Percentiles rank a stretch among this genome's conserved stretches.
Conservation (phyloP, 495 filamentous ascomycete species). For the Hypoxylon lienhwacheense region DNA sequence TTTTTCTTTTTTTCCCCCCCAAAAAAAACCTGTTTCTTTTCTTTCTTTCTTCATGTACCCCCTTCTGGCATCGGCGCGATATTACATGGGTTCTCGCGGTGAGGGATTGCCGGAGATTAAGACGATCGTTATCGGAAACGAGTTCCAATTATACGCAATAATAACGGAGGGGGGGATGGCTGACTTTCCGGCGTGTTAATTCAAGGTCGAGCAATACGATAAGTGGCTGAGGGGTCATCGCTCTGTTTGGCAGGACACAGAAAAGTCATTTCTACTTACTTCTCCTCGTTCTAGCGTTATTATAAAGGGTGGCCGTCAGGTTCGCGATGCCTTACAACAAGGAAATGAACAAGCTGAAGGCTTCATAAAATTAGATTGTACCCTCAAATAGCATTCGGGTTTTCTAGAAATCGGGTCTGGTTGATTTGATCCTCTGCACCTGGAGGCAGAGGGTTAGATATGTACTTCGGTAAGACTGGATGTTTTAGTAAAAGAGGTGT, state of each 20-base stretch:
- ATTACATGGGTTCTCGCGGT: conserved; percentile 9
- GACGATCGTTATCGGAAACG: conserved; percentile 16
- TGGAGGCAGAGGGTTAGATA: background rate
- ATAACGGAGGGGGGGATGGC: conserved; percentile 6
- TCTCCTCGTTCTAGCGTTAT: conserved; percentile 17
- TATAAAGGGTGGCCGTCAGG: conserved; percentile 15
- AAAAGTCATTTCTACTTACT: conserved; percentile 9
- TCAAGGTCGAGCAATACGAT: conserved; percentile 8
- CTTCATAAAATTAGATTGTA: conserved; percentile 37
- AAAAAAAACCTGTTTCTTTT: too few relatives aligned
- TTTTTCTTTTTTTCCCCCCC: too few relatives aligned
- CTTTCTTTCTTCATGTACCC: conserved; percentile 7
- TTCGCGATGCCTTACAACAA: conserved; percentile 10
- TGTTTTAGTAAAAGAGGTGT: conserved; percentile 18
- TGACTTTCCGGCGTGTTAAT: conserved; percentile 5
- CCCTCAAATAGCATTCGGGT: conserved; percentile 31
- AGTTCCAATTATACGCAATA: conserved; percentile 14
- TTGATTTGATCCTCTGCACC: conserved; percentile 1
- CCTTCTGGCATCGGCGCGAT: conserved; percentile 14
- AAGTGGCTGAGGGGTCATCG: conserved; percentile 9
- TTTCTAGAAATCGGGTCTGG: conserved; percentile 22
- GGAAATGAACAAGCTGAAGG: conserved; percentile 33
- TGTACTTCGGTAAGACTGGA: conserved; percentile 1
- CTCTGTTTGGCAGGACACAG: conserved; percentile 14
- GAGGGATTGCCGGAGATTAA: conserved; percentile 16